These are phyloP conservation scores for Prunus armeniaca DNA, from an alignment of 306 rosid genomes.

Conservation along the genomic window DNA sequence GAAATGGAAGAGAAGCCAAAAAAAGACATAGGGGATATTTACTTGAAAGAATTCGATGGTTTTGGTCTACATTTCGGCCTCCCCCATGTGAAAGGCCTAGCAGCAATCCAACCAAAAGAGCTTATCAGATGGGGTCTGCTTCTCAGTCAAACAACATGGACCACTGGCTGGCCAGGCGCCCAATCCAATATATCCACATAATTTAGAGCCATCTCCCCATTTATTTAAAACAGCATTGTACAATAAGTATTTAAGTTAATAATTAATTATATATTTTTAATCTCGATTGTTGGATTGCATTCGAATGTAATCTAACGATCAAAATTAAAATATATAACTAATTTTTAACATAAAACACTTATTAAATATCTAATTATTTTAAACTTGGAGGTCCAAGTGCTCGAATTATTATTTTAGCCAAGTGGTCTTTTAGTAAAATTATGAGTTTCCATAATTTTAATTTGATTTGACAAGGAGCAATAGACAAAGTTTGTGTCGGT, in stretches of 20 bases:
- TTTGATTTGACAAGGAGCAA: too few species aligned
- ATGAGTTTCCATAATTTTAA: neutral
- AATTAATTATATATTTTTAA: too few species aligned
- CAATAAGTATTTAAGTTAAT: too few species aligned
- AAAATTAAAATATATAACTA: fast-evolving
- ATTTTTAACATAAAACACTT: too few species aligned
- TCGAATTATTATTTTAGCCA: too few species aligned
- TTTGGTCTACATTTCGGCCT: slow-evolving; percentile 35
- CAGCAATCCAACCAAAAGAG: slow-evolving; percentile 22
- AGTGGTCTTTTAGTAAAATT: too few species aligned
- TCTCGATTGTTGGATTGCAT: too few species aligned
- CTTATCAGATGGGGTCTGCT: slow-evolving; percentile 31
- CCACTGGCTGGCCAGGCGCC: neutral
- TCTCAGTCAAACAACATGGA: slow-evolving; percentile 37
- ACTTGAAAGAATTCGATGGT: slow-evolving; percentile 29
- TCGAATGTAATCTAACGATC: too few species aligned
- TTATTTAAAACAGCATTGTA: too few species aligned
- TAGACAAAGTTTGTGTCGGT: neutral
- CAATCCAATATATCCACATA: neutral
- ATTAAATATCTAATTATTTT: too few species aligned
- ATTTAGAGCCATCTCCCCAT: neutral
- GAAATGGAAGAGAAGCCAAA: slow-evolving; percentile 6
- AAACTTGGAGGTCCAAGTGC: too few species aligned
- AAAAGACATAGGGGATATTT: slow-evolving; percentile 14
- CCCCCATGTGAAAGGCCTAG: slow-evolving; percentile 44